Evolutionary conservation across 1,284 basidiomycete species (phyloP), one percentile per base, ranked within the genome.

Genomic region (Ceratobasidium sp.): DNA sequence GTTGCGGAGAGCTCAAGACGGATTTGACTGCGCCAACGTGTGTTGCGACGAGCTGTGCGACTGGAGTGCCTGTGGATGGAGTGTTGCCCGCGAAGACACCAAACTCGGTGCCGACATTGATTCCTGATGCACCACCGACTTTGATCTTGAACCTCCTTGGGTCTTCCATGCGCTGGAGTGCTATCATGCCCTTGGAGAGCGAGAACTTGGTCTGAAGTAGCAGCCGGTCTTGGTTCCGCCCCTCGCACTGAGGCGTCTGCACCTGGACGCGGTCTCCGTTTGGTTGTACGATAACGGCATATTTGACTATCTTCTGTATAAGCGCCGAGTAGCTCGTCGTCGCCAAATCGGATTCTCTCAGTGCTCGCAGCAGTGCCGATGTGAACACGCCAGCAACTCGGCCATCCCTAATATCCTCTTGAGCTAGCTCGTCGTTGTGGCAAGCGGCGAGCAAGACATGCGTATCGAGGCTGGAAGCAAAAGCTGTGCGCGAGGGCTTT

Each of bases 381-480:
- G 66, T 69, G 28, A 69, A 69, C 9, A 69, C 8, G 41, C 66
- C 66, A 5, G 44, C 35, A 18, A 35, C 18, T 49, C 4, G 61
- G 47, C 32, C 30, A 14, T 6, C 21, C 1, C 55, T 55, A 7
- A 28, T 6, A n/a, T 28, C 26, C 35, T 69, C 66, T 18, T 44
- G 52, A 7, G 66, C 38, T 43, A 32, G 35, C 21, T 69, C 52
- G 26, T 46, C 1, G 35, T 46, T 69, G 28, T 23, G 23, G 26
- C 66, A 69, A 52, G 66, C 66, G n/a, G 66, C 66, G 2, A 69
- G 35, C 13, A 57, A 41, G 30, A 69, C 28, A 21, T 69, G 66
- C 4, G 63, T 52, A 13, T 54, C 49, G 11, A 64, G 32, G 47
- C 62, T 64, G 3, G 30, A 30, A 11, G 30, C 47, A n/a, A 49